Evolutionary conservation across 2,329 filamentous ascomycete species (phyloP).

Genomic region (Xylaria arbuscula): DNA sequence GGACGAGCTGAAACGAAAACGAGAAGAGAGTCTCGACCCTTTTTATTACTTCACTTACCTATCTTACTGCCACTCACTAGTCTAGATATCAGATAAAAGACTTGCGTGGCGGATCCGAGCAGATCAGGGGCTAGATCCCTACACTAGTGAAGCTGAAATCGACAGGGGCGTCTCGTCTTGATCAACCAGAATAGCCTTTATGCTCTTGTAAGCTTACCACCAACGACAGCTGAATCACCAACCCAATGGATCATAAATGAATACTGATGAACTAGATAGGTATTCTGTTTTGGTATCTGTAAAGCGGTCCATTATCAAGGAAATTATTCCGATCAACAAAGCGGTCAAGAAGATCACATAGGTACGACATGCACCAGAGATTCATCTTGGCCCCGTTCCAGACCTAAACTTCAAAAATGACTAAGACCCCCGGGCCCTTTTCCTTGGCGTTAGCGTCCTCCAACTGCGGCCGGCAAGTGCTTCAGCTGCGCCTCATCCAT

Average conservation of each 20-base stretch:
- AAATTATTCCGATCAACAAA: background rate
- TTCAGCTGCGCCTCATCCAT: conserved; percentile 27
- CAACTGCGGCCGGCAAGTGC: conserved; percentile 12
- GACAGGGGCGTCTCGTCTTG: conserved; percentile 8
- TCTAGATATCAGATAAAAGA: background rate
- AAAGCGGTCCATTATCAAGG: background rate
- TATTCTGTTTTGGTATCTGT: background rate
- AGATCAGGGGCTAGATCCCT: conserved; percentile 8
- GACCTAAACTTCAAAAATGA: background rate
- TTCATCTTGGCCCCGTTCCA: conserved; percentile 2
- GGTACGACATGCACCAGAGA: background rate
- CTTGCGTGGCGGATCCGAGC: conserved; percentile 16
- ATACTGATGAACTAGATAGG: background rate
- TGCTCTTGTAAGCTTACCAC: background rate
- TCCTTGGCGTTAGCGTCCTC: conserved; percentile 19
- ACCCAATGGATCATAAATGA: background rate
- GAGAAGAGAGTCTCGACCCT: conserved; percentile 17
- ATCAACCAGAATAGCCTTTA: background rate
- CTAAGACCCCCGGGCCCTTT: background rate
- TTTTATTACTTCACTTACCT: conserved; percentile 20
- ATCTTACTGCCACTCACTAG: conserved; percentile 5
- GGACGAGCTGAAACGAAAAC: conserved; percentile 32
- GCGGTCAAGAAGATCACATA: conserved; percentile 13
- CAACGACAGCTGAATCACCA: background rate
- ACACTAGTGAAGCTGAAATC: conserved; percentile 7